Evolutionary conservation across 148 eudicot species (phyloP).

Genomic region (Persicaria maculosa): DNA sequence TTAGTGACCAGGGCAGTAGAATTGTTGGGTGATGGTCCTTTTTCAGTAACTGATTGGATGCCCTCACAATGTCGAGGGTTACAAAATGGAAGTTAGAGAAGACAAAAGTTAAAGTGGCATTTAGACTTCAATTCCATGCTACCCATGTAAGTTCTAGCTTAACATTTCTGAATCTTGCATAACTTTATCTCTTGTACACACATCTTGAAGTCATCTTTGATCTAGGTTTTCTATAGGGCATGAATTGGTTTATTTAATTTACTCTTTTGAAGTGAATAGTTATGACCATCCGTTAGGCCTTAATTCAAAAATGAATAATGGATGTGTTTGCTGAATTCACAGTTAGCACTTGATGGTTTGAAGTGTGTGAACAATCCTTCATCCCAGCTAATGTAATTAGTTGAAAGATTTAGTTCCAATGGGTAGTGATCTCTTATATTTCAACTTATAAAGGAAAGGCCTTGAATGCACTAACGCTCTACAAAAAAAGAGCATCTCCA

Average conservation of each 20-base stretch:
- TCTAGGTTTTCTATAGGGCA: not conserved
- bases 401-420: not conserved
- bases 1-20: too few relatives aligned
- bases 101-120: too few relatives aligned
- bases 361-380: not conserved
- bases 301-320: not conserved
- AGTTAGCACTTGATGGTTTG: not conserved
- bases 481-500: too few relatives aligned
- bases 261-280: not conserved
- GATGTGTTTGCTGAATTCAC: not conserved
- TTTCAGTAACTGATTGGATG: too few relatives aligned
- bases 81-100: too few relatives aligned
- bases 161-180: not conserved
- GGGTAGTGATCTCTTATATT: too few relatives aligned
- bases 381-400: not conserved
- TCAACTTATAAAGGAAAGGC: too few relatives aligned
- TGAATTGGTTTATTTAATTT: not conserved
- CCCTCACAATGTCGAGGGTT: too few relatives aligned
- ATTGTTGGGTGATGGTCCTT: too few relatives aligned
- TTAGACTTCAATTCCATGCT: too few relatives aligned
- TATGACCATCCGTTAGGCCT: not conserved
- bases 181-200: not conserved
- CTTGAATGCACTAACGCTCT: too few relatives aligned
- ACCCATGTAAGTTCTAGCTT: conserved; percentile 63
- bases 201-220: not conserved